phyloP scores from a whole-genome alignment of 495 filamentous ascomycete genomes.

The Penicillium verhagenii region DNA sequence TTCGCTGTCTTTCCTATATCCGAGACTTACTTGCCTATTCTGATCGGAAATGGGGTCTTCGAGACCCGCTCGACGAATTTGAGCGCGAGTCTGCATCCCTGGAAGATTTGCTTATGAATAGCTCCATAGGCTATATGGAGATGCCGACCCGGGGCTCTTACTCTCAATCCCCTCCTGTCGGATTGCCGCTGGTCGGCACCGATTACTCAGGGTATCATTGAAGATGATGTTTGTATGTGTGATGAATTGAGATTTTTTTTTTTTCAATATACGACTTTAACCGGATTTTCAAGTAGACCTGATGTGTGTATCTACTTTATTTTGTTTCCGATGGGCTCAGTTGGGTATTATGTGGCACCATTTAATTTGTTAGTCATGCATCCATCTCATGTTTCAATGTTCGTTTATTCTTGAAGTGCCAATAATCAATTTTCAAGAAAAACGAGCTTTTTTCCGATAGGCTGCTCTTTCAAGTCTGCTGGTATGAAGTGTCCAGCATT shows the following conservation, averaged over 20 bases:
- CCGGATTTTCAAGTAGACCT: too few relatives aligned
- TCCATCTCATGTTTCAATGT: background rate
- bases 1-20: constrained; percentile 34
- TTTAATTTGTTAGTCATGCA: background rate
- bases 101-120: constrained; percentile 11
- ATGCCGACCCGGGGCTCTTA: constrained; percentile 10
- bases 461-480: too few relatives aligned
- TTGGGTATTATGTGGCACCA: background rate
- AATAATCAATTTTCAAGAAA: too few relatives aligned
- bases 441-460: too few relatives aligned
- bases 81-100: constrained; percentile 26
- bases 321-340: background rate
- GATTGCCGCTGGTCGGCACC: constrained; percentile 28
- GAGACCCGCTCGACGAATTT: constrained; percentile 30
- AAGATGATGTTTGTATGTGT: constrained; percentile 5
- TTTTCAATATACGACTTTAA: background rate
- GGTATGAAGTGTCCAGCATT: too few relatives aligned
- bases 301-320: background rate
- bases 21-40: constrained; percentile 35
- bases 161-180: constrained; percentile 7
- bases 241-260: background rate
- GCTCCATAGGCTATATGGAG: constrained; percentile 13
- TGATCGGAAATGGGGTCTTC: constrained; percentile 35
- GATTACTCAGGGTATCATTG: constrained; percentile 21
- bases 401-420: background rate